A percentile compares a stretch with the other conserved stretches of the same genome.
These are phyloP conservation scores for Neurospora sp. DNA, from an alignment of 495 filamentous ascomycete species.

Conservation along the genomic window DNA sequence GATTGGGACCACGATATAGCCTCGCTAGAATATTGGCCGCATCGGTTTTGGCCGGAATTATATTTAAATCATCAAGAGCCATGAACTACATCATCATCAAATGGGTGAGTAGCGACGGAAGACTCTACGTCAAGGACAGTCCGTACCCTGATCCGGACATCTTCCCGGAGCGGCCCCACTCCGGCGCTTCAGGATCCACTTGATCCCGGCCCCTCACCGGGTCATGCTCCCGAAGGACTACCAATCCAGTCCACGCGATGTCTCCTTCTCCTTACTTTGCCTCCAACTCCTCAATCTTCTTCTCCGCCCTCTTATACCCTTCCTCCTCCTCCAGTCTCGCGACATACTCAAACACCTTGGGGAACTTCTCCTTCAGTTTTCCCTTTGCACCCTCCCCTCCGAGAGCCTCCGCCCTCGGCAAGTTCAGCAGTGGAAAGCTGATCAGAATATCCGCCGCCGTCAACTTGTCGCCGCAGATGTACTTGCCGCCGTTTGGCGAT, in stretches of 20 bases:
- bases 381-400: constrained; percentile 23
- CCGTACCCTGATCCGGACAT: neutral
- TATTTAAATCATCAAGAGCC: neutral
- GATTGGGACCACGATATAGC: neutral
- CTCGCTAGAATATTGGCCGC: neutral
- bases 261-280: neutral
- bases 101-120: neutral
- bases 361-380: constrained; percentile 13
- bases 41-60: neutral
- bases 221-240: neutral
- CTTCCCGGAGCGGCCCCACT: neutral
- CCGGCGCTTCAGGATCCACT: too few species aligned
- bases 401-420: constrained; percentile 45
- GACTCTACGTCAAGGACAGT: neutral
- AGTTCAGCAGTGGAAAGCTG: constrained; percentile 54
- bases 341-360: constrained; percentile 52
- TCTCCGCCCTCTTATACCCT: constrained; percentile 44
- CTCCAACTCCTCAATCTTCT: constrained; percentile 53
- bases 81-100: neutral
- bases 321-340: constrained; percentile 49
- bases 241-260: too few species aligned
- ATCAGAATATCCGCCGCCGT: constrained; percentile 76
- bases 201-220: neutral
- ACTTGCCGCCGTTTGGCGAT: constrained; percentile 45
- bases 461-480: constrained; percentile 59